Conservation (phyloP, 495 filamentous ascomycete species). For the Geoglossum glabrum region DNA sequence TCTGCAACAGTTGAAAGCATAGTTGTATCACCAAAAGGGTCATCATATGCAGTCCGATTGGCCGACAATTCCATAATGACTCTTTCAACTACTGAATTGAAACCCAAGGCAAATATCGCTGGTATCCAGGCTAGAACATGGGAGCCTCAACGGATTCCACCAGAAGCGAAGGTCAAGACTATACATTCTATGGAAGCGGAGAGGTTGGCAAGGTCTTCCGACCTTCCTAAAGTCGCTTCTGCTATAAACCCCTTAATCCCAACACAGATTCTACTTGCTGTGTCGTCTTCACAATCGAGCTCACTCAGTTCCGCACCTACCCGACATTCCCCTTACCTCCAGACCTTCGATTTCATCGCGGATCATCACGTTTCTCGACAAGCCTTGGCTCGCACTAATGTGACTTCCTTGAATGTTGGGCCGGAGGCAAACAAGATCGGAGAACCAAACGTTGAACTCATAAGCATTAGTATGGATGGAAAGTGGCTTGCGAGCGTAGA, state of each 20-base stretch:
- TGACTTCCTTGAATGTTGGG: constrained; percentile 55
- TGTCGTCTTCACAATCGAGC: constrained; percentile 28
- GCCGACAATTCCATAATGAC: constrained; percentile 82
- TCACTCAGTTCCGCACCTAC: constrained; percentile 14
- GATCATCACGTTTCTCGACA: constrained; percentile 60
- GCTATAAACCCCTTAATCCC: constrained; percentile 6
- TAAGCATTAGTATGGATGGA: constrained; percentile 58
- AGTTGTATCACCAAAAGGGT: constrained; percentile 55
- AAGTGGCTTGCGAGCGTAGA: constrained; percentile 86
- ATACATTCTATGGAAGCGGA: constrained; percentile 1
- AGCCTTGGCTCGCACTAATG: constrained; percentile 69
- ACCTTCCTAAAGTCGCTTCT: not conserved
- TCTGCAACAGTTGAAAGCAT: constrained; percentile 65
- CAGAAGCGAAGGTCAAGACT: not conserved
- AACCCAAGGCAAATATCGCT: constrained; percentile 57
- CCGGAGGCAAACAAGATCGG: constrained; percentile 44
- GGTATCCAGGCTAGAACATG: constrained; percentile 44
- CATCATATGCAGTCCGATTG: constrained; percentile 61
- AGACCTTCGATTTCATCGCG: constrained; percentile 64
- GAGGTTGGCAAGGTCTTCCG: not conserved
- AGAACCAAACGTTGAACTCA: constrained; percentile 51
- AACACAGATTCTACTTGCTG: constrained; percentile 32
- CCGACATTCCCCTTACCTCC: constrained; percentile 36
- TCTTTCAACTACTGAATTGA: constrained; percentile 70
- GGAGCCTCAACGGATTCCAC: not conserved